A percentile compares a stretch with the other conserved stretches of the same genome.
Conservation (phyloP, 2,329 filamentous ascomycete genomes). For the Fusarium anguioides region DNA sequence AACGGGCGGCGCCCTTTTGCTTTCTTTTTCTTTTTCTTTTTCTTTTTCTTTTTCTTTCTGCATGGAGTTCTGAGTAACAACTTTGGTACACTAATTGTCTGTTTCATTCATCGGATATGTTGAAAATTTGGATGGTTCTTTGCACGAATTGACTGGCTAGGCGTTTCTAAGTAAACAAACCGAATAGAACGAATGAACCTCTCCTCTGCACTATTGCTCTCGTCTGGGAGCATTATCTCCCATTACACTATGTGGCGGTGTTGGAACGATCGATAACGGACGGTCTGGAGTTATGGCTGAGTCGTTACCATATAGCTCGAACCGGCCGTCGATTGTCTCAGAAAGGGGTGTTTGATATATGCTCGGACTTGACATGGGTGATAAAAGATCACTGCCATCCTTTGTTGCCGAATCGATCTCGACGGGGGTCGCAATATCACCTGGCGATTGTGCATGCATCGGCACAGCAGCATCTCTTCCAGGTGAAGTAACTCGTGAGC, state of each 20-base stretch:
- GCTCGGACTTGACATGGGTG: constrained; percentile 36
- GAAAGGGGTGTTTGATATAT: constrained; percentile 37
- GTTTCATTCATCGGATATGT: constrained; percentile 31
- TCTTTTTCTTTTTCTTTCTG: constrained; percentile 11
- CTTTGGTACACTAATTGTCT: constrained; percentile 35
- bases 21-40: neutral
- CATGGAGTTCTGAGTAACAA: constrained; percentile 43
- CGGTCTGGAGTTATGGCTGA: constrained; percentile 15
- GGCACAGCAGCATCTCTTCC: constrained; percentile 55
- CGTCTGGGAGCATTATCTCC: constrained; percentile 14
- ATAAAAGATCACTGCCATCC: constrained; percentile 30
- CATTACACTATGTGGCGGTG: constrained; percentile 38
- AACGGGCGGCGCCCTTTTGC: constrained; percentile 24
- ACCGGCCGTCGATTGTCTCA: constrained; percentile 49
- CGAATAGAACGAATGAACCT: constrained; percentile 18
- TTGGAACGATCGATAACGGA: constrained; percentile 41
- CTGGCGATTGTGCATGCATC: constrained; percentile 57
- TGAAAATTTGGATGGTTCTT: constrained; percentile 39
- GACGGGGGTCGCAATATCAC: constrained; percentile 63
- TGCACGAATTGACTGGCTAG: constrained; percentile 44
- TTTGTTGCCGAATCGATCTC: constrained; percentile 61
- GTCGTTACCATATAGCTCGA: constrained; percentile 59
- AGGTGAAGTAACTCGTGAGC: constrained; percentile 47
- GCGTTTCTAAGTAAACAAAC: constrained; percentile 46
- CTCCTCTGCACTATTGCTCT: constrained; percentile 19